A percentile compares a stretch with the other conserved stretches of the same genome.
Conservation (phyloP, 306 rosid genomes). For the Medicago arabica region DNA sequence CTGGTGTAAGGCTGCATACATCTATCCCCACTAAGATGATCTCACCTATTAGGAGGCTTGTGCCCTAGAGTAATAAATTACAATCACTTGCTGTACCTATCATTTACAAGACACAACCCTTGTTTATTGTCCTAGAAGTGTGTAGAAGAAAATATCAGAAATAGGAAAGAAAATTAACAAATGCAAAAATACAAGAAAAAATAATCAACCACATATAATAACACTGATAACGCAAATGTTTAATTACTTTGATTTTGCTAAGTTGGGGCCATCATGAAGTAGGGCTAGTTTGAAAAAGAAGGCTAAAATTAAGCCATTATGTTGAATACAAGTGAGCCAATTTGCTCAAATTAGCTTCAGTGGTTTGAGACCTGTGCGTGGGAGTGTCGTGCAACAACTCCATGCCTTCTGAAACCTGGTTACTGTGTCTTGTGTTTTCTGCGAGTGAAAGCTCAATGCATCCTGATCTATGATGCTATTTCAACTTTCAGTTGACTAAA, state of each 20-base stretch:
- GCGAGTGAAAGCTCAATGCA: background rate
- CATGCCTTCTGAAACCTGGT: slow-evolving; percentile 2
- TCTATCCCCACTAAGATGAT: background rate
- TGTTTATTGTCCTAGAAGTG: background rate
- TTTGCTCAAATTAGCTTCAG: background rate
- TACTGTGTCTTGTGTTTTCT: slow-evolving; percentile 5
- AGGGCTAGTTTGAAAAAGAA: background rate
- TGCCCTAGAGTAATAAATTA: background rate
- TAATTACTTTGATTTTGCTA: background rate
- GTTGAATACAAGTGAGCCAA: background rate
- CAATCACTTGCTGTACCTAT: background rate
- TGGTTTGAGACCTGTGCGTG: background rate
- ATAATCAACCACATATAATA: background rate
- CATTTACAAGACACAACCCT: background rate
- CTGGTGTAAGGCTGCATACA: background rate
- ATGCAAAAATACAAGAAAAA: background rate
- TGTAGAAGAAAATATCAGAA: background rate
- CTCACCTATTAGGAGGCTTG: background rate
- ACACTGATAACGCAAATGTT: background rate
- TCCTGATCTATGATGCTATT: background rate
- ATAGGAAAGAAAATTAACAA: background rate
- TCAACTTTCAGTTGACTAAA: slow-evolving; percentile 22
- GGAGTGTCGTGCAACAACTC: background rate
- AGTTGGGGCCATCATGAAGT: background rate
- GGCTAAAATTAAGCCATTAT: background rate